Base-by-base conservation (phyloP, 2,329 filamentous ascomycete genomes). In the Diplocarpon mali region DNA sequence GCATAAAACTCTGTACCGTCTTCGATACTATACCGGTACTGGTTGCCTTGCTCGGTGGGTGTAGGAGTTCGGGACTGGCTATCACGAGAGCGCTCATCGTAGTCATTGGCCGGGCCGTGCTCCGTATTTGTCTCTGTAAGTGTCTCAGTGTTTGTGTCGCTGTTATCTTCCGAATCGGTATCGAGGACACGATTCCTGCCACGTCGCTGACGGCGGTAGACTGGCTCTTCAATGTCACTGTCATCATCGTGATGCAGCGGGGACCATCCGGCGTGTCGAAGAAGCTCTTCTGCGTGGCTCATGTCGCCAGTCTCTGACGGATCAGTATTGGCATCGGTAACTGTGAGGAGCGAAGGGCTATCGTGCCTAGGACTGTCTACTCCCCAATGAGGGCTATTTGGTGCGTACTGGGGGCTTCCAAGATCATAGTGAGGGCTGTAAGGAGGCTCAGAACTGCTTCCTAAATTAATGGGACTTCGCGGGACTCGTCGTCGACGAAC, bases 201-300 rank as follows among this genome's bases (percentile, higher is more conserved):
- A 30, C 42, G 40, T 20, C 44, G 20, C 12, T 49, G 45, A 16
- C 50, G 50, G 17, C 39, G 45, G 32, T 46, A 50, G 9, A 36
- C 34, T 6, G 45, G 29, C 7, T 46, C 52, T 10, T 58, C 57
- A 17, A 38, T 39, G 27, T 61, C 58, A 40, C 54, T 58, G 20
- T 61, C 59, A 38, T 55, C 52, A n/a, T 53, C 58, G 36, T 58
- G 55, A 40, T 61, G 54, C 15, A 64, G 48, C 13, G 60, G 60
- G 39, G 59, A 62, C 59, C 60, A 64, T 3, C 61, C 61, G 14
- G 50, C 49, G 31, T 51, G 40, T 40, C 53, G 46, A 8, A 60
- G 45, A 36, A 45, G 42, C 17, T 55, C 20, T 24, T 24, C 53
- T 38, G 53, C 53, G 28, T 59, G 54, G 48, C 13, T 28, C 16